Conservation (phyloP, 2,329 filamentous ascomycete species). For the Colletotrichum lupini region DNA sequence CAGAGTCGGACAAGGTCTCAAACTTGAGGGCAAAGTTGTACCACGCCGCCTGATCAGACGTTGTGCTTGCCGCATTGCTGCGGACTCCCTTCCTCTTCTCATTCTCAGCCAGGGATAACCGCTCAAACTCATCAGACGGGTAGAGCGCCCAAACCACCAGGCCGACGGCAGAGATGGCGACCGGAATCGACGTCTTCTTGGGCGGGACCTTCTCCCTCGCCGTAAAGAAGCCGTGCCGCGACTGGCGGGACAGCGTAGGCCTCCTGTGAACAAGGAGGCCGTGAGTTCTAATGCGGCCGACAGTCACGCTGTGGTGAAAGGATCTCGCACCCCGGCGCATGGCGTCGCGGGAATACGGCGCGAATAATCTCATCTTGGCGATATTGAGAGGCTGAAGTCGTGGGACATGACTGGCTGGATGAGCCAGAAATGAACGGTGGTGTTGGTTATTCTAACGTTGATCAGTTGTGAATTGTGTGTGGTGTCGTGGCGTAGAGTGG, state of each 20-base stretch:
- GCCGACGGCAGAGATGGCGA: slow-evolving; percentile 48
- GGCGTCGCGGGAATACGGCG: slow-evolving; percentile 7
- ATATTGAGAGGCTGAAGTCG: slow-evolving; percentile 10
- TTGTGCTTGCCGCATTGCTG: slow-evolving; percentile 38
- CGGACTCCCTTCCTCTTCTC: slow-evolving; percentile 31
- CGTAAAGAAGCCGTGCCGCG: slow-evolving; percentile 37
- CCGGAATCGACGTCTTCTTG: slow-evolving; percentile 41
- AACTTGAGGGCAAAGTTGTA: slow-evolving; percentile 58
- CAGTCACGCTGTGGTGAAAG: slow-evolving; percentile 25
- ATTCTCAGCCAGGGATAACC: slow-evolving; percentile 41
- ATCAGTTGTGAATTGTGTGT: slow-evolving; percentile 1
- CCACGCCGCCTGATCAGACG: slow-evolving; percentile 54
- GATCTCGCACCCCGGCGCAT: slow-evolving; percentile 11
- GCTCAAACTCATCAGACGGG: slow-evolving; percentile 54
- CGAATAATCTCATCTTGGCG: slow-evolving; percentile 28
- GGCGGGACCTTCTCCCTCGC: slow-evolving; percentile 36
- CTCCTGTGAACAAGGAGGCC: slow-evolving; percentile 18
- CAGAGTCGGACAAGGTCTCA: slow-evolving; percentile 63
- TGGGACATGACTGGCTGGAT: slow-evolving; percentile 29
- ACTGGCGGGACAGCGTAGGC: slow-evolving; percentile 28
- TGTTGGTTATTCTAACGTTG: background rate
- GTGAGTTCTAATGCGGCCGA: slow-evolving; percentile 32
- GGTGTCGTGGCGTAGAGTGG: background rate
- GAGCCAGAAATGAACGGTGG: background rate
- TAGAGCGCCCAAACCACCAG: slow-evolving; percentile 57